phyloP scores from a whole-genome alignment of 495 filamentous ascomycete genomes.

The Endocarpon pusillum region DNA sequence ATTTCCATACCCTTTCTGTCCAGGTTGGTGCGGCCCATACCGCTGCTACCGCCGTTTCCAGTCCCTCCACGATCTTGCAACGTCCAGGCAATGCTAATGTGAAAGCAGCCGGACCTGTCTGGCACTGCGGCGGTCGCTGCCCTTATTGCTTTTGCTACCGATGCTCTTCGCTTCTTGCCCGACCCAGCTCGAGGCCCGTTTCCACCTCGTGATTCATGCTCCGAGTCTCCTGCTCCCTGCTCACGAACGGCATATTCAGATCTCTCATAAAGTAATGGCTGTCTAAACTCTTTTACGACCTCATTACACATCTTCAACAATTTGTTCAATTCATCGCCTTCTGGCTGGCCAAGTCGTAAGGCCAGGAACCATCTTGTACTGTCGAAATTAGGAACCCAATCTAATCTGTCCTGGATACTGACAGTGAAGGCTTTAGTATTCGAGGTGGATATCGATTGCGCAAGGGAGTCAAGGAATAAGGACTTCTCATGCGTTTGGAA shows the following conservation, averaged over 20 bases:
- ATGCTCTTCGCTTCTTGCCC: constrained; percentile 2
- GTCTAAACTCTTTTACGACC: constrained; percentile 37
- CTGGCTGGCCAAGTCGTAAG: constrained; percentile 33
- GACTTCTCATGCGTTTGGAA: constrained; percentile 49
- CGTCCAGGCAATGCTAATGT: constrained; percentile 70
- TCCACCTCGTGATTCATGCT: background rate
- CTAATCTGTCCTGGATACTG: constrained; percentile 23
- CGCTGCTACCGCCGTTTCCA: constrained; percentile 14
- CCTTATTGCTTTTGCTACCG: background rate
- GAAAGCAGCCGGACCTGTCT: constrained; percentile 42
- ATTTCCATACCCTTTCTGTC: constrained; percentile 11
- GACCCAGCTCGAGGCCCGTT: background rate
- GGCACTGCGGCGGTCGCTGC: constrained; percentile 2
- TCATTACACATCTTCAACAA: constrained; percentile 51
- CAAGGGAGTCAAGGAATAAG: constrained; percentile 32
- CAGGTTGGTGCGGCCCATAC: constrained; percentile 21
- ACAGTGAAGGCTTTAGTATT: constrained; percentile 36
- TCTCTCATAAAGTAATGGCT: constrained; percentile 72
- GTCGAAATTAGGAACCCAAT: constrained; percentile 60
- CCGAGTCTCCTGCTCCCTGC: too few relatives aligned
- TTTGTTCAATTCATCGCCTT: constrained; percentile 38
- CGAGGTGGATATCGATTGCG: constrained; percentile 25
- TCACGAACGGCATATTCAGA: too few relatives aligned
- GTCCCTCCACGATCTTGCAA: constrained; percentile 20
- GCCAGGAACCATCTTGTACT: constrained; percentile 78